Conservation (phyloP, 148 eudicot species). For the Camellia sinensis region DNA sequence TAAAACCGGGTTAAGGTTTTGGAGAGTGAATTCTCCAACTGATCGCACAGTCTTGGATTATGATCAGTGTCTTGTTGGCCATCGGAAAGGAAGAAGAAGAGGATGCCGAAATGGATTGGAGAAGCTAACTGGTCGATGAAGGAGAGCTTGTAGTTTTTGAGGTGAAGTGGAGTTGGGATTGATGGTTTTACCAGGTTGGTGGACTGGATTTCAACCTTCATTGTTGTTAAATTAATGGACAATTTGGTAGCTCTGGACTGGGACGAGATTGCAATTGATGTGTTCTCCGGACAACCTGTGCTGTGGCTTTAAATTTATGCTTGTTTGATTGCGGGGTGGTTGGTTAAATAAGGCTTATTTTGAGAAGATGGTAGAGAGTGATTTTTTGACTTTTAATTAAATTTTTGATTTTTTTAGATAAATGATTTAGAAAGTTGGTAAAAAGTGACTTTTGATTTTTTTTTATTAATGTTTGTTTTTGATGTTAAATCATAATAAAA, state of each 20-base stretch:
- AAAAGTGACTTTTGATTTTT: too few species aligned
- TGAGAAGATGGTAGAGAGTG: too few species aligned
- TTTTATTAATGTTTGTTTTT: too few species aligned
- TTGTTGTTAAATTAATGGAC: background rate
- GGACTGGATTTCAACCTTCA: constrained; percentile 22
- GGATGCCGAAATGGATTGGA: background rate
- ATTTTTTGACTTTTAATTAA: too few species aligned
- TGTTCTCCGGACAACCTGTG: background rate
- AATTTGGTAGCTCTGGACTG: background rate
- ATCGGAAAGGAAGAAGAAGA: constrained; percentile 5
- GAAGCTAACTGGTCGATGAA: constrained; percentile 12
- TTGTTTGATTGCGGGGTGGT: too few species aligned
- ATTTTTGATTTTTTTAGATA: too few species aligned
- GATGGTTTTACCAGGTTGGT: constrained; percentile 13
- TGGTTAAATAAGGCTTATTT: too few species aligned
- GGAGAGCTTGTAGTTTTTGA: background rate
- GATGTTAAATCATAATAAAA: too few species aligned
- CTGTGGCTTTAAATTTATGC: too few species aligned
- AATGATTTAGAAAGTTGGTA: too few species aligned
- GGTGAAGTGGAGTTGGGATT: constrained; percentile 12
- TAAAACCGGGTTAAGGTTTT: constrained; percentile 8
- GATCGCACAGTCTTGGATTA: background rate
- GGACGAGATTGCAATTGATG: background rate
- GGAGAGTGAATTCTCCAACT: constrained; percentile 5
- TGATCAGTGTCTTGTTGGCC: background rate